phyloP scores from a whole-genome alignment of 768 basidiomycete species.

The Tricholoma furcatifolium region DNA sequence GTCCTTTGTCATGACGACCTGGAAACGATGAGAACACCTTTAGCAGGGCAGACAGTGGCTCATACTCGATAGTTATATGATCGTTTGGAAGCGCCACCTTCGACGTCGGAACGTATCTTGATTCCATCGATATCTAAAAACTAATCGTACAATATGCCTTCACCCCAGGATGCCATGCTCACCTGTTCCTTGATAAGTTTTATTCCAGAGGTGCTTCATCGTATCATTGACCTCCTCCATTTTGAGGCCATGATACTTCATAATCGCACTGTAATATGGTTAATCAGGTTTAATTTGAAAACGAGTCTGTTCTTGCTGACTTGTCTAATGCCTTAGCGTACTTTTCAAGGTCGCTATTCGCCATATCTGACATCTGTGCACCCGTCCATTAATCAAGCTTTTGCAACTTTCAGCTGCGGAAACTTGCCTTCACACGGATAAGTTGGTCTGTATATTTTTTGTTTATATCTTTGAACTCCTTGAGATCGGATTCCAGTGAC shows the following conservation, averaged over 20 bases:
- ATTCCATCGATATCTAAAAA: conserved; percentile 95
- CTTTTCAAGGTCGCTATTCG: conserved; percentile 95
- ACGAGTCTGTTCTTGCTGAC: conserved; percentile 42
- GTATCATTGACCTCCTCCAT: conserved; percentile 99
- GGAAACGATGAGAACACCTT: conserved; percentile 13
- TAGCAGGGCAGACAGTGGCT: conserved; percentile 2
- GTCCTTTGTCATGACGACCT: conserved; percentile 99
- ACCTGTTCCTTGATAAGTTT: conserved; percentile 99
- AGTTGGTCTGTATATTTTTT: conserved; percentile 88
- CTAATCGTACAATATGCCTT: conserved; percentile 3
- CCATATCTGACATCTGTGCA: conserved; percentile 91
- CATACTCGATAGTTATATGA: conserved; percentile 95
- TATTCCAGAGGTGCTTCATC: conserved; percentile 97
- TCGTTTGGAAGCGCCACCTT: conserved; percentile 85
- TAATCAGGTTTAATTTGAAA: not conserved
- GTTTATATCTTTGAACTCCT: conserved; percentile 85
- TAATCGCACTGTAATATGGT: conserved; percentile 74
- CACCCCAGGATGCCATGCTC: conserved; percentile 17
- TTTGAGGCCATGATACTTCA: conserved; percentile 96
- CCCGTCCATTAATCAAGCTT: not conserved
- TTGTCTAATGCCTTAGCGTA: conserved; percentile 97
- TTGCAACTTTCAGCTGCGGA: not conserved
- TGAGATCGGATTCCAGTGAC: conserved; percentile 65
- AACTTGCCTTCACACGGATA: conserved; percentile 85
- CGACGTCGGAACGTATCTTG: conserved; percentile 90